Percentiles rank a stretch among this genome's conserved stretches.
Conservation (phyloP, 345 rosid genomes). For the Hibiscus mutabilis region DNA sequence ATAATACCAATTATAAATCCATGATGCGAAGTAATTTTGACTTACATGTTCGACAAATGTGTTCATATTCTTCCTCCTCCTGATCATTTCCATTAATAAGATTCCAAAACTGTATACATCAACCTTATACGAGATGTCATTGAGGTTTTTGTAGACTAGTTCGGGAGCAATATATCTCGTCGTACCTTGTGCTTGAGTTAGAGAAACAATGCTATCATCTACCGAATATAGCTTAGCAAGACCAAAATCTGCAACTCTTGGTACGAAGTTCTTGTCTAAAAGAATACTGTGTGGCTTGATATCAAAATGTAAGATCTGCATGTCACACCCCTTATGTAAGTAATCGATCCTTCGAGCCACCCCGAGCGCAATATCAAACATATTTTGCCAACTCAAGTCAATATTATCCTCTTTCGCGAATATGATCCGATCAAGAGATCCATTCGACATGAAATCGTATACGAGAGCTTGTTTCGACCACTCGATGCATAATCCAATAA, state of each 20-base stretch:
- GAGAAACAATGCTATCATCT: conserved; percentile 6
- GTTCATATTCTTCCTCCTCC: not conserved
- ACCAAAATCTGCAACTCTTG: conserved; percentile 18
- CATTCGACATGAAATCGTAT: not conserved
- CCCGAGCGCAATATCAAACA: conserved; percentile 10
- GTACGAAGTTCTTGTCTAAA: not conserved
- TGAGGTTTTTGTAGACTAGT: not conserved
- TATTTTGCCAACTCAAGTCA: not conserved
- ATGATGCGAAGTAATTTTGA: not conserved
- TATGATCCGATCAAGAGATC: not conserved
- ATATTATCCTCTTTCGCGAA: not conserved
- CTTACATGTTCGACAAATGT: not conserved
- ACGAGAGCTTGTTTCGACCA: conserved; percentile 5
- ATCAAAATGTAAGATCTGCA: conserved; percentile 8
- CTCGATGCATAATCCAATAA: not conserved
- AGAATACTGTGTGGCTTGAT: conserved; percentile 4
- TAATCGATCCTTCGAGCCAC: conserved; percentile 15
- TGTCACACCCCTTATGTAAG: not conserved
- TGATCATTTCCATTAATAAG: not conserved
- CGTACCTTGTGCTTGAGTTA: conserved; percentile 11
- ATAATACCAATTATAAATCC: not conserved
- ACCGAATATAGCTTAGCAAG: conserved; percentile 8
- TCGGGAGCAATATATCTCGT: not conserved
- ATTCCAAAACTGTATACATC: conserved; percentile 8
- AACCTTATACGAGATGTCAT: not conserved